Conservation (phyloP, 2,329 filamentous ascomycete species). For the Scedosporium aurantiacum region DNA sequence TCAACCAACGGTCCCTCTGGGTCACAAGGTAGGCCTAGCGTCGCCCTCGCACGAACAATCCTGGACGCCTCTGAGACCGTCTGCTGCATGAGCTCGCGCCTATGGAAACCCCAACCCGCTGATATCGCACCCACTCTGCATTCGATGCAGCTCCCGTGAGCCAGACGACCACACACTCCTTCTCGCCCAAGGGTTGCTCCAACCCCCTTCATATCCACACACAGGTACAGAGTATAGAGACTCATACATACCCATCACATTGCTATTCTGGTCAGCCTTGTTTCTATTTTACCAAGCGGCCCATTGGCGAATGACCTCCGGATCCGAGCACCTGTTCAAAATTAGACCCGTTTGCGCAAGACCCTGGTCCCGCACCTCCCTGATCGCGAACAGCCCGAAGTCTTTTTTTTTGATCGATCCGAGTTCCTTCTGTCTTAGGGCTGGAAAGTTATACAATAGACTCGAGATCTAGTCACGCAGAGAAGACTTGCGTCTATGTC, state of each 20-base stretch:
- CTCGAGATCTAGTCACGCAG: no score
- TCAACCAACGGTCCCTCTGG: not conserved
- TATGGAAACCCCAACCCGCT: not conserved
- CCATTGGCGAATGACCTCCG: not conserved
- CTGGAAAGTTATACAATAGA: no score
- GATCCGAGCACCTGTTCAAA: not conserved
- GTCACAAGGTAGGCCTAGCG: not conserved
- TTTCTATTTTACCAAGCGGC: not conserved
- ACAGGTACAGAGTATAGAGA: no score
- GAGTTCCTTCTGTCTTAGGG: not conserved
- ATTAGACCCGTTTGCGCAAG: not conserved
- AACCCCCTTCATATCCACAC: not conserved
- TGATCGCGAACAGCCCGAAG: not conserved
- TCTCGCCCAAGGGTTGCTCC: not conserved
- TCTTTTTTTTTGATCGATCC: not conserved
- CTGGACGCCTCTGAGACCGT: not conserved
- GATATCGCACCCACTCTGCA: not conserved
- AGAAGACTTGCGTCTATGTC: no score
- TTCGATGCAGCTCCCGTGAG: not conserved
- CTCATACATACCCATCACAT: not conserved
- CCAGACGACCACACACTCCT: not conserved
- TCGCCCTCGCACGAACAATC: not conserved
- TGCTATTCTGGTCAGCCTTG: slow-evolving; percentile 1
- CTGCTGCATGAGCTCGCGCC: not conserved
- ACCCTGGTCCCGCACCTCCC: slow-evolving; percentile 1